Base-by-base conservation (phyloP, 768 basidiomycete genomes). In the Crassisporium funariophilum region DNA sequence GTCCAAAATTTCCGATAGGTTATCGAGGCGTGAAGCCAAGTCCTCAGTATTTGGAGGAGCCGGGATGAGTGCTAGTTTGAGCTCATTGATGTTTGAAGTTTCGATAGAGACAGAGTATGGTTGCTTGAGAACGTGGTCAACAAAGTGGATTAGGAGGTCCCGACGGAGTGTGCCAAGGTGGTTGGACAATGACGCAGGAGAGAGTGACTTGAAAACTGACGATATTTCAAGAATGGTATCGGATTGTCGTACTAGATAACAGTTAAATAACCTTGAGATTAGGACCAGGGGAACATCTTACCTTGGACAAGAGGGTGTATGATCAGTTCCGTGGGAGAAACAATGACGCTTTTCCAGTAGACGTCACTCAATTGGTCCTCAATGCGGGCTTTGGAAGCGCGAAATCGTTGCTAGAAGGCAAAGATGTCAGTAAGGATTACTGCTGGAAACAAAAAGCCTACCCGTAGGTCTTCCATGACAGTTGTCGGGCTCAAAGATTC, bases 321-420 rank as follows among this genome's bases (percentile, higher is more conserved):
- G 21, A 67, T 63, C 21, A 89, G 54, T 49, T 75, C 73, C 12
- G 71, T 71, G 3, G 77, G 66, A 19, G 76, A 73, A 21, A 86
- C 61, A 2, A 72, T 57, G 19, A 91, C 63, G 57, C 84, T 75
- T 56, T 81, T 75, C 16, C 77, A 64, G 57, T 81, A 90, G 2
- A 84, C 84, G 37, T 88, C 82, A 53, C 74, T 78, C 17, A 92
- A 71, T 56, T 88, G 82, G 50, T 91, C 90, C 58, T 88, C 82
- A 5, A 80, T 65, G 27, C 78, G 78, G 45, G 84, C 81, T 57
- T 74, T 73, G 19, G 76, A 63, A 7, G 79, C 74, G 49, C 74
- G 75, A 47, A 82, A 75, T 53, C 71, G 79, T 40, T 69, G 73
- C 89, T 92, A n/a, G n/a, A 31, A 31, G 29, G 53, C 3, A 11